Evolutionary conservation across 2,329 filamentous ascomycete species (phyloP), one percentile per base, ranked within the genome.

Genomic region (Diaporthe citrichinensis): DNA sequence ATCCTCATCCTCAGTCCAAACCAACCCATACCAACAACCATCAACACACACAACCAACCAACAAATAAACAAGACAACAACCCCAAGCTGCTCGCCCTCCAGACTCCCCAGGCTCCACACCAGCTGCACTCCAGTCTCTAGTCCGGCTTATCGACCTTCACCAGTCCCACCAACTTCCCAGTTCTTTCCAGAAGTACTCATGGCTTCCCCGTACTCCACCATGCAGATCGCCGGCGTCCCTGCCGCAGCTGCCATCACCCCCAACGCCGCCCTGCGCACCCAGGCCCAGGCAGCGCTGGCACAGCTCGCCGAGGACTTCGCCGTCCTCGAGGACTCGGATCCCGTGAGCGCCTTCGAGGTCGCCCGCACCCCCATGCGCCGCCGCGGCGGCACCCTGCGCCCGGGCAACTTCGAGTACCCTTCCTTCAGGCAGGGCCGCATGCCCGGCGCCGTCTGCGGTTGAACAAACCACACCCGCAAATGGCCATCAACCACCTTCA

Each of bases 151-250:
- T 46, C 39, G 41, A 61, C 55, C 34, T 41, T 15, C 6, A 41
- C 58, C 41, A 46, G n/a, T 46, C 59, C 34, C 39, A 67, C 41
- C 41, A 65, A 41, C 58, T 44, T 41, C 31, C 14, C 20, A 34
- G 6, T 9, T 39, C 36, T 4, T 25, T 25, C 49, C 57, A 36
- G 17, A 36, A 36, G 20, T 41, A 41, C 59, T 23, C 28, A 69
- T 69, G 65, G 46, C 65, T 41, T 69, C 65, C 65, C 49, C 65
- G n/a, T 69, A 69, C 65, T 69, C 65, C 65, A 53, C 65, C 46
- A 55, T 69, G 49, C 65, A 68, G 65, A 69, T 69, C 65, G 65
- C 65, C 65, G 62, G 17, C 62, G 31, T n/a, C 62, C 34, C 46
- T n/a, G 49, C 65, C 49, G 34, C 65, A 39, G 31, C 65, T 20